These are phyloP conservation scores for Catunica adiposa DNA, from an alignment of 2,329 filamentous ascomycete species.

Conservation along the genomic window DNA sequence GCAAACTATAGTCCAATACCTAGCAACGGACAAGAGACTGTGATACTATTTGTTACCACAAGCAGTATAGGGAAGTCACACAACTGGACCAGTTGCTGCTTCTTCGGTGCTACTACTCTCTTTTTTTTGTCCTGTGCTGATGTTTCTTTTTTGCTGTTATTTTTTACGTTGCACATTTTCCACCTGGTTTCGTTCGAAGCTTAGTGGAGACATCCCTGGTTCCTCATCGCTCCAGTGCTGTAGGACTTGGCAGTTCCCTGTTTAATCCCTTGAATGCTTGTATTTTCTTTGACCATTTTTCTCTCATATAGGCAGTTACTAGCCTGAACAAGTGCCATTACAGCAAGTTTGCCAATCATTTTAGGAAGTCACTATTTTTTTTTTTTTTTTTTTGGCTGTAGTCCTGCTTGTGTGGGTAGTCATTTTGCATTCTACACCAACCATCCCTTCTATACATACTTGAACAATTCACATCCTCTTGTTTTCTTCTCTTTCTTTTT, in stretches of 20 bases:
- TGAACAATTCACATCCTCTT: slow-evolving; percentile 1
- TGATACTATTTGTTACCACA: too few species aligned
- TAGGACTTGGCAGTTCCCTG: neutral
- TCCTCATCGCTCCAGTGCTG: too few species aligned
- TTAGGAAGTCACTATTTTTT: slow-evolving; percentile 23
- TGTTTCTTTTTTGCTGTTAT: neutral
- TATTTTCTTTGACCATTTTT: neutral
- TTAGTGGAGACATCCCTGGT: neutral
- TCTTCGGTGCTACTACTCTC: too few species aligned
- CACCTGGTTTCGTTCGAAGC: neutral
- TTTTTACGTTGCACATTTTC: neutral
- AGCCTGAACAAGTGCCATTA: slow-evolving; percentile 13
- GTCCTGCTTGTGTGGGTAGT: too few species aligned
- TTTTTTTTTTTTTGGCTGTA: slow-evolving; percentile 5
- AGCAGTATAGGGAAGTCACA: too few species aligned
- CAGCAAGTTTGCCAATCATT: slow-evolving; percentile 19
- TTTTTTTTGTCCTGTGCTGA: too few species aligned
- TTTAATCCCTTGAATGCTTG: neutral
- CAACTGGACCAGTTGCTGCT: too few species aligned
- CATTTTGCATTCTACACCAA: slow-evolving; percentile 25
- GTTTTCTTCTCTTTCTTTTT: slow-evolving; percentile 3
- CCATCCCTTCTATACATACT: slow-evolving; percentile 1
- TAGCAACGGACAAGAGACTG: too few species aligned
- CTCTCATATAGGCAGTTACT: slow-evolving; percentile 25
- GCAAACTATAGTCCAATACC: too few species aligned